Evolutionary conservation across 2,329 filamentous ascomycete species (phyloP).

Genomic region (Fusarium lateritium): DNA sequence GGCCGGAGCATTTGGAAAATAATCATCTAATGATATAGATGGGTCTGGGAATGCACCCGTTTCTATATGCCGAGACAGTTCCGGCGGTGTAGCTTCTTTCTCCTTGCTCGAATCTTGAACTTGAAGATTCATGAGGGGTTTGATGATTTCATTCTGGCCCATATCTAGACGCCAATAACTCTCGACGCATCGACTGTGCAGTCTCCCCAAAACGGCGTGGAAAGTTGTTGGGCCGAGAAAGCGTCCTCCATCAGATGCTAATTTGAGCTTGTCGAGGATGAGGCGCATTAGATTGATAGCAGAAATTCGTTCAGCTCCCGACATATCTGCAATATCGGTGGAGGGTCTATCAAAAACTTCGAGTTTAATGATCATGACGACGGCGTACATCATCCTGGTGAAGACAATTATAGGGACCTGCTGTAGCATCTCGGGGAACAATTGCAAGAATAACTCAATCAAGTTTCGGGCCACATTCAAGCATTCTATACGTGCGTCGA

Average conservation of each 20-base stretch:
- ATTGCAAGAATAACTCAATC: slow-evolving; percentile 4
- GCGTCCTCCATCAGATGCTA: not conserved
- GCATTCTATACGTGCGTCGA: slow-evolving; percentile 1
- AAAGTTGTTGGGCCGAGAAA: slow-evolving; percentile 13
- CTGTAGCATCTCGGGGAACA: not conserved
- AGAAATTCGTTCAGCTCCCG: not conserved
- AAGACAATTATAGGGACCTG: slow-evolving; percentile 22
- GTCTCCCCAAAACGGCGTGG: slow-evolving; percentile 4
- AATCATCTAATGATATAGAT: not conserved
- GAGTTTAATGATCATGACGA: slow-evolving; percentile 21
- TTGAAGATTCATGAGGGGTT: slow-evolving; percentile 19
- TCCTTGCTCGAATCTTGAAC: not conserved
- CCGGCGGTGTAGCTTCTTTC: not conserved
- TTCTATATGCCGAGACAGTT: not conserved
- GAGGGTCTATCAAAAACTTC: slow-evolving; percentile 13
- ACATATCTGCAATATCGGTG: not conserved
- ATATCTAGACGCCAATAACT: slow-evolving; percentile 9
- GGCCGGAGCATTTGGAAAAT: slow-evolving; percentile 1
- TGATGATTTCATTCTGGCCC: slow-evolving; percentile 15
- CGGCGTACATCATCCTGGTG: slow-evolving; percentile 21
- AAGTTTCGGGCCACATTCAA: slow-evolving; percentile 4
- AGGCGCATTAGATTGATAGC: slow-evolving; percentile 1
- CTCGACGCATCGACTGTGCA: slow-evolving; percentile 8
- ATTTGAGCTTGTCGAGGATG: not conserved
- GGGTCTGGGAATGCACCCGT: not conserved